Evolutionary conservation across 2,329 filamentous ascomycete species (phyloP).

Genomic region (Microcera coccophila): DNA sequence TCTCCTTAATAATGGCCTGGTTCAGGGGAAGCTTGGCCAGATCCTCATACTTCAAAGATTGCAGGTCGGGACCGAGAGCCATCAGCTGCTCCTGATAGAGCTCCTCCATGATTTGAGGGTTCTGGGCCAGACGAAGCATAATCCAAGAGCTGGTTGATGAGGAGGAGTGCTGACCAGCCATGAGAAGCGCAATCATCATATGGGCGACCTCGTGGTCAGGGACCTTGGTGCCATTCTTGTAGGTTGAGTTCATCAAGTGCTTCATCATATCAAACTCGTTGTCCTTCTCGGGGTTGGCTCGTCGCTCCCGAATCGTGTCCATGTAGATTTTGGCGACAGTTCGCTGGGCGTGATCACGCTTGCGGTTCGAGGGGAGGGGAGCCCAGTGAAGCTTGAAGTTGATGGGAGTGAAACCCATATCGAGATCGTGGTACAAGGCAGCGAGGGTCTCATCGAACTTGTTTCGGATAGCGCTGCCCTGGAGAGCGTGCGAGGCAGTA

Average conservation of each 20-base stretch:
- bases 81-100: conserved; percentile 77
- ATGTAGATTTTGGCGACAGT: conserved; percentile 80
- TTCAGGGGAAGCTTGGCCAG: conserved; percentile 77
- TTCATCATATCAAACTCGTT: conserved; percentile 75
- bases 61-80: conserved; percentile 69
- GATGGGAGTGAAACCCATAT: conserved; percentile 84
- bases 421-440: conserved; percentile 79
- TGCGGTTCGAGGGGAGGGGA: conserved; percentile 82
- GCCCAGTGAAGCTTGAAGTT: conserved; percentile 91
- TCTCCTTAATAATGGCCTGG: conserved; percentile 84
- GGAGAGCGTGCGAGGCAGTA: conserved; percentile 79
- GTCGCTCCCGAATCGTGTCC: conserved; percentile 72
- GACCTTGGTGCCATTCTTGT: conserved; percentile 77
- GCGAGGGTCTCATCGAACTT: conserved; percentile 79
- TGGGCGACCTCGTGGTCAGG: conserved; percentile 82
- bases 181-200: conserved; percentile 91
- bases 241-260: conserved; percentile 79
- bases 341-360: conserved; percentile 72
- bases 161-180: conserved; percentile 88
- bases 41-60: conserved; percentile 70
- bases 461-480: conserved; percentile 77
- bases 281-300: conserved; percentile 48
- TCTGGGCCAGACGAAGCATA: conserved; percentile 71
- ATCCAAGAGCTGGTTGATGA: conserved; percentile 84
- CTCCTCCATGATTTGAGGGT: conserved; percentile 74